phyloP scores from a whole-genome alignment of 2,329 filamentous ascomycete species.

The Graphiopsis chlorocephala region DNA sequence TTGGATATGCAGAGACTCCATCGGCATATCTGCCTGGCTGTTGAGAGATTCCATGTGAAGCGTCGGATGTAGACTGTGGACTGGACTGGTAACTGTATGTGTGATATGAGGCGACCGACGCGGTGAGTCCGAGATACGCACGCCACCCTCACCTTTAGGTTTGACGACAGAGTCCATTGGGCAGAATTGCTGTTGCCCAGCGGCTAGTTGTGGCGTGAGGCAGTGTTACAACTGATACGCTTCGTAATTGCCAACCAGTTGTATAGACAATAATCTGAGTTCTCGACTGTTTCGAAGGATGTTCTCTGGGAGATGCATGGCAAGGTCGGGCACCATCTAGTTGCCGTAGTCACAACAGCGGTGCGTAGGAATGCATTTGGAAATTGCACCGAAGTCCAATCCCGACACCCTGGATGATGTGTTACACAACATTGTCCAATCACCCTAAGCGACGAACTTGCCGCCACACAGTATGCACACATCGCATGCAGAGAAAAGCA shows the following conservation, averaged over 20 bases:
- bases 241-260: background rate
- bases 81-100: conserved; percentile 32
- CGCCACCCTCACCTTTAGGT: background rate
- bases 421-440: conserved; percentile 2
- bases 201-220: background rate
- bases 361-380: conserved; percentile 24
- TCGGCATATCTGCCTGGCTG: conserved; percentile 12
- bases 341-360: conserved; percentile 12
- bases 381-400: conserved; percentile 18
- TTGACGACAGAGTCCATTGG: conserved; percentile 6
- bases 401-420: background rate
- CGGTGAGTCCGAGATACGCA: conserved; percentile 34
- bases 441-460: conserved; percentile 32
- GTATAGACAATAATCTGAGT: background rate
- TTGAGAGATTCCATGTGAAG: conserved; percentile 22
- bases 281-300: background rate
- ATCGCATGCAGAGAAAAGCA: conserved; percentile 37
- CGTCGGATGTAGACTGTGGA: conserved; percentile 35
- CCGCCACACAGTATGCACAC: conserved; percentile 39
- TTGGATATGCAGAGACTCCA: conserved; percentile 33
- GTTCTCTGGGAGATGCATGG: background rate
- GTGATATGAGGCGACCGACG: conserved; percentile 34
- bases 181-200: conserved; percentile 3
- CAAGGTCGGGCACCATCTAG: background rate
- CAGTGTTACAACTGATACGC: background rate